These are phyloP conservation scores for Heliosperma pusillum DNA, from an alignment of 148 eudicot genomes.

Conservation along the genomic window DNA sequence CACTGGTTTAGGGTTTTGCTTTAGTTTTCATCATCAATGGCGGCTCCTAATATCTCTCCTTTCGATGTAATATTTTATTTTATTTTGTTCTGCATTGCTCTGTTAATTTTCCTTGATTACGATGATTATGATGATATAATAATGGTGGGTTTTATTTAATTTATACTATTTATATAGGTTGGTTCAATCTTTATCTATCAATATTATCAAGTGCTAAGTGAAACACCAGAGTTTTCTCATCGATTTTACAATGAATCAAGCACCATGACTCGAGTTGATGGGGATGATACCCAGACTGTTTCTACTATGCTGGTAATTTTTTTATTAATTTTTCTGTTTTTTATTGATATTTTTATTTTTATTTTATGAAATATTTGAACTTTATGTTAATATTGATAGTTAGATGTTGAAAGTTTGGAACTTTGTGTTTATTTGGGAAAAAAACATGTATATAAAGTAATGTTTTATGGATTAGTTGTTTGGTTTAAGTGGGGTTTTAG, in stretches of 20 bases:
- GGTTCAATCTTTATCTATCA: slow-evolving; percentile 71
- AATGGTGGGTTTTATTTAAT: neutral
- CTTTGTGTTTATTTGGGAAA: neutral
- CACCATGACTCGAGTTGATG: slow-evolving; percentile 65
- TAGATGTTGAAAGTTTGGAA: neutral
- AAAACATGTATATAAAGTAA: neutral
- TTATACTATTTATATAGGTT: slow-evolving; percentile 40
- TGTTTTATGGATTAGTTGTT: neutral
- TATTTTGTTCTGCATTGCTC: neutral
- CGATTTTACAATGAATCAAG: slow-evolving; percentile 77
- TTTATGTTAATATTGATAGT: too few species aligned
- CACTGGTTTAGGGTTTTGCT: slow-evolving; percentile 3
- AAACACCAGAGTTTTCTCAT: slow-evolving; percentile 57
- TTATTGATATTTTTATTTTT: neutral
- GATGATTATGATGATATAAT: neutral
- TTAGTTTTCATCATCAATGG: neutral
- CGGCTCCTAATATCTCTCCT: neutral
- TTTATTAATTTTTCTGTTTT: neutral
- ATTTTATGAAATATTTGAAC: neutral
- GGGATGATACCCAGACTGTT: slow-evolving; percentile 45
- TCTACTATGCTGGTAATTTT: slow-evolving; percentile 44
- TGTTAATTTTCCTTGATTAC: neutral
- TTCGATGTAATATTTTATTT: neutral
- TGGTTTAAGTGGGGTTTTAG: neutral
- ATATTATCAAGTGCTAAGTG: slow-evolving; percentile 68